Evolutionary conservation across 177 flowering plant species (phyloP).

Genomic region (Tripterygium wilfordii): DNA sequence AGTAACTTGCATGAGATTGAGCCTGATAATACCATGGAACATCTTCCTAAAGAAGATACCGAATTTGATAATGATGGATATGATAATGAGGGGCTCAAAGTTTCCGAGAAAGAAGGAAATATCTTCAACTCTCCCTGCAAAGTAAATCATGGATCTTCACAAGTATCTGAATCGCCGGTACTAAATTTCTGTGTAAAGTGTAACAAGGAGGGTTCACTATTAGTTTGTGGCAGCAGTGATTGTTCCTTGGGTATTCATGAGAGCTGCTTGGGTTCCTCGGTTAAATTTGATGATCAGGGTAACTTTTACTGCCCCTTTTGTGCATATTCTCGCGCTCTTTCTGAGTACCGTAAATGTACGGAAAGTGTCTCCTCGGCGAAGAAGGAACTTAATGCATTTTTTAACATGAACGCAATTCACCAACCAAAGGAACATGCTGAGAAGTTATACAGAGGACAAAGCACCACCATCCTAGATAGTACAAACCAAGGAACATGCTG

Average conservation of each 20-base stretch:
- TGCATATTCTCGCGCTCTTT: slow-evolving; percentile 42
- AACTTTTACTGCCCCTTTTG: slow-evolving; percentile 73
- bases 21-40: slow-evolving; percentile 1
- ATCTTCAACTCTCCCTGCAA: slow-evolving; percentile 37
- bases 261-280: slow-evolving; percentile 45
- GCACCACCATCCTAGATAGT: too few relatives aligned
- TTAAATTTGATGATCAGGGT: slow-evolving; percentile 33
- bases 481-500: too few relatives aligned
- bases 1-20: neutral
- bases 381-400: slow-evolving; percentile 34
- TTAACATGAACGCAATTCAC: slow-evolving; percentile 8
- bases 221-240: slow-evolving; percentile 36
- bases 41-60: slow-evolving; percentile 14
- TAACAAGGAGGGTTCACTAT: slow-evolving; percentile 40
- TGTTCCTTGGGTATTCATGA: slow-evolving; percentile 58
- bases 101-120: slow-evolving; percentile 19
- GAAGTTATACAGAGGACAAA: neutral
- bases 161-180: slow-evolving; percentile 21
- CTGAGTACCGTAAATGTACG: slow-evolving; percentile 40
- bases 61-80: slow-evolving; percentile 19
- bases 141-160: slow-evolving; percentile 19
- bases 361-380: slow-evolving; percentile 32
- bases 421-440: slow-evolving; percentile 7
- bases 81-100: slow-evolving; percentile 21
- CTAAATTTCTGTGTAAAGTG: slow-evolving; percentile 54